phyloP scores from a whole-genome alignment of 805 yeast species.

The Cyberlindnera sargentensis region DNA sequence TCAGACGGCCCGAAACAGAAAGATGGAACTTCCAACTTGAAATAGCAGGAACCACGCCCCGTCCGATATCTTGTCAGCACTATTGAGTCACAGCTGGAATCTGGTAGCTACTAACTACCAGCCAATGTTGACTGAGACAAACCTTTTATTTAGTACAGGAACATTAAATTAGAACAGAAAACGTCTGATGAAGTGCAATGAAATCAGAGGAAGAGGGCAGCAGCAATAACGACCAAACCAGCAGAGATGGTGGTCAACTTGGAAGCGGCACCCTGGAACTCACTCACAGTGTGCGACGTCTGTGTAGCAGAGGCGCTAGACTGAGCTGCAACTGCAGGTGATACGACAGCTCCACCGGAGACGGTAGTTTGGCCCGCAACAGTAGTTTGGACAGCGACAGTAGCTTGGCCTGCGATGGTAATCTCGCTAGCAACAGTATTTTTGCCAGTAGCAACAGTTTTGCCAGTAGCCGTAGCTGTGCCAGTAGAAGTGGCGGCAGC shows the following conservation, averaged over 20 bases:
- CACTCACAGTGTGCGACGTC: slow-evolving; percentile 5
- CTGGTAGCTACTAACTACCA: no score
- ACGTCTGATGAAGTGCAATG: slow-evolving; percentile 23
- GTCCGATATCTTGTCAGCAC: no score
- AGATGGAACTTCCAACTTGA: no score
- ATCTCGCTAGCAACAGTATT: no score
- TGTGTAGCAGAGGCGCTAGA: slow-evolving; percentile 3
- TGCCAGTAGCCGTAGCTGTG: slow-evolving; percentile 4
- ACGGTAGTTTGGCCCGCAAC: background rate
- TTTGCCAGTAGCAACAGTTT: background rate
- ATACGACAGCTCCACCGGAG: background rate
- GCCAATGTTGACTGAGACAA: no score
- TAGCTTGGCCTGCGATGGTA: no score
- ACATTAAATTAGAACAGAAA: no score
- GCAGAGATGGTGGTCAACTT: slow-evolving; percentile 86
- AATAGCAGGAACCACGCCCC: no score
- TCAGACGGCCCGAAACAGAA: no score
- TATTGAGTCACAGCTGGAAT: no score
- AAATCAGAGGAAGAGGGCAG: slow-evolving; percentile 66
- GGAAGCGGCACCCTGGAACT: slow-evolving; percentile 46
- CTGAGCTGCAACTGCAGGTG: slow-evolving; percentile 2
- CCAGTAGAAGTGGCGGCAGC: slow-evolving; percentile 6
- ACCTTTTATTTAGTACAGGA: no score
- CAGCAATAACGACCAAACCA: slow-evolving; percentile 65
- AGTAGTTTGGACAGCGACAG: no score